Conservation (phyloP, 768 basidiomycete genomes). For the Pleurotus ostreatus region DNA sequence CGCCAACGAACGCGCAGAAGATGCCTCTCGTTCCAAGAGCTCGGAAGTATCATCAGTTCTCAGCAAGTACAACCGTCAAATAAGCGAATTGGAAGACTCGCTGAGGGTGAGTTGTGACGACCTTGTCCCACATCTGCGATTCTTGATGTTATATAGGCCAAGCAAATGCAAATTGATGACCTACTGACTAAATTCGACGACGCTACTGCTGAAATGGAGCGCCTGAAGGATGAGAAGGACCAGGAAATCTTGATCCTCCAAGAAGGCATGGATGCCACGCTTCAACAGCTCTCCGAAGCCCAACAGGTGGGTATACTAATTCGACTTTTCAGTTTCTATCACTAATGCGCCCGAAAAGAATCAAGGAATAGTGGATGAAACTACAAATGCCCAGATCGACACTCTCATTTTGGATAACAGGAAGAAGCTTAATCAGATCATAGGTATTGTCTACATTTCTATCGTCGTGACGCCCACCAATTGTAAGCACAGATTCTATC, state of each 20-base stretch:
- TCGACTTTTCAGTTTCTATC: constrained; percentile 1
- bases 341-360: constrained; percentile 39
- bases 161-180: constrained; percentile 96
- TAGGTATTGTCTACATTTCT: constrained; percentile 46
- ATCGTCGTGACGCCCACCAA: constrained; percentile 13
- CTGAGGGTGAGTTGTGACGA: constrained; percentile 57
- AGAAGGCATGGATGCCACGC: constrained; percentile 90
- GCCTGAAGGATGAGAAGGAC: constrained; percentile 90
- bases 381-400: constrained; percentile 96
- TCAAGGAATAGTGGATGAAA: constrained; percentile 81
- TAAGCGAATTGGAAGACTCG: constrained; percentile 95
- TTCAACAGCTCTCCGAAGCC: constrained; percentile 81
- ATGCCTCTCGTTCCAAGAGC: constrained; percentile 85
- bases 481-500: constrained; percentile 74
- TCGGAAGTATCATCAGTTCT: constrained; percentile 88
- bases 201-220: constrained; percentile 72
- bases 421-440: constrained; percentile 97
- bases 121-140: not conserved
- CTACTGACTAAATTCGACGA: constrained; percentile 77
- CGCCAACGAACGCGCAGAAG: constrained; percentile 97
- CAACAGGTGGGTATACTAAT: constrained; percentile 58
- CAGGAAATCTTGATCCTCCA: constrained; percentile 94
- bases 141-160: constrained; percentile 49
- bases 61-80: constrained; percentile 91
- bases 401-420: constrained; percentile 93